phyloP scores from a whole-genome alignment of 2,329 filamentous ascomycete genomes.

The Colletotrichum lentis region DNA sequence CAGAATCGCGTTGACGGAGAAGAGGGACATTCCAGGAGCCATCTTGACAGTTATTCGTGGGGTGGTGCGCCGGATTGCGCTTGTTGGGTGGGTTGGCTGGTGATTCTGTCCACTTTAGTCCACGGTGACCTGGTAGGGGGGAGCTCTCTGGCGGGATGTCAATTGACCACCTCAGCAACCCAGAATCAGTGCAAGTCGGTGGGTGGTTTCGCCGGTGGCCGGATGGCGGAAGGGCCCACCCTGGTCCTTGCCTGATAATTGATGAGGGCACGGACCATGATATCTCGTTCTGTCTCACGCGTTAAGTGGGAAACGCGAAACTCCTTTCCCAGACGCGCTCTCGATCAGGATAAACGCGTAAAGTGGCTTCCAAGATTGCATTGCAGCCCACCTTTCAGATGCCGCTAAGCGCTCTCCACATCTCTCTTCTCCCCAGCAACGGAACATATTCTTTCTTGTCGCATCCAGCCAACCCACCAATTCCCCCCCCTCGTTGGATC shows the following conservation, averaged over 20 bases:
- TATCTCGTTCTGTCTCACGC: slow-evolving; percentile 13
- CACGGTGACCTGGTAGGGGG: slow-evolving; percentile 32
- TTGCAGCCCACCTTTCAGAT: slow-evolving; percentile 34
- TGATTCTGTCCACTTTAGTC: slow-evolving; percentile 28
- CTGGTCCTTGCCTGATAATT: background rate
- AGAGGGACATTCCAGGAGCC: slow-evolving; percentile 78
- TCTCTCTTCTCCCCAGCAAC: slow-evolving; percentile 36
- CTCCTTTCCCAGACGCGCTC: slow-evolving; percentile 32
- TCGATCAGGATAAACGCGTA: slow-evolving; percentile 19
- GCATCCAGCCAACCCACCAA: slow-evolving; percentile 37
- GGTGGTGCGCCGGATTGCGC: slow-evolving; percentile 34
- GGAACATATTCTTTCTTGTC: slow-evolving; percentile 39
- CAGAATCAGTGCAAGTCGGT: slow-evolving; percentile 34
- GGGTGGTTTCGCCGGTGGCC: slow-evolving; percentile 37
- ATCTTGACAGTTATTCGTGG: slow-evolving; percentile 53
- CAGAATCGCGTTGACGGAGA: slow-evolving; percentile 79
- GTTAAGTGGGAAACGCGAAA: slow-evolving; percentile 40
- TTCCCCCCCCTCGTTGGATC: slow-evolving; percentile 32
- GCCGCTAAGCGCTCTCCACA: slow-evolving; percentile 32
- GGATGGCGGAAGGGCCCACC: slow-evolving; percentile 18
- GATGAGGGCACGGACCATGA: slow-evolving; percentile 20
- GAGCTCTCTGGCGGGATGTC: slow-evolving; percentile 27
- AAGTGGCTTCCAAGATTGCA: slow-evolving; percentile 34
- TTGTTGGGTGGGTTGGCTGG: slow-evolving; percentile 21
- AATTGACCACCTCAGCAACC: slow-evolving; percentile 38